Percentiles rank a stretch among this genome's conserved stretches.
Evolutionary conservation across 2,329 filamentous ascomycete species (phyloP).

Genomic region (Fonsecaea pugnacius): DNA sequence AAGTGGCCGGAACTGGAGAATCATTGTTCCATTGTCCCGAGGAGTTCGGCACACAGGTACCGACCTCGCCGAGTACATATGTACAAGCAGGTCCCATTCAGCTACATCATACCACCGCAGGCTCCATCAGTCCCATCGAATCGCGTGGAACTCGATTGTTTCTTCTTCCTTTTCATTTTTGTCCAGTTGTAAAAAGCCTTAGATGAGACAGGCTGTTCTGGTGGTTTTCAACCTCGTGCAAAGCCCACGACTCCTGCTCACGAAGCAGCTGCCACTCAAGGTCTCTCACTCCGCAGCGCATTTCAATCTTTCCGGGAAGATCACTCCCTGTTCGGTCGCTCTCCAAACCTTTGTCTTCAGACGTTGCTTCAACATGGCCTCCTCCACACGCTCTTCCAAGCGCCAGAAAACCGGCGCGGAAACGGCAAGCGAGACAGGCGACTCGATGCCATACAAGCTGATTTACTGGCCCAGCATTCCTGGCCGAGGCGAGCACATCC

Average conservation of each 20-base stretch:
- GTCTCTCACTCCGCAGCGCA: background rate
- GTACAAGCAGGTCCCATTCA: background rate
- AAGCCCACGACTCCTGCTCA: background rate
- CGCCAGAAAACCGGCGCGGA: constrained; percentile 32
- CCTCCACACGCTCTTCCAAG: constrained; percentile 33
- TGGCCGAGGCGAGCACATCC: constrained; percentile 74
- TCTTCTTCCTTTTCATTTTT: background rate
- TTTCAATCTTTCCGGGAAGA: background rate
- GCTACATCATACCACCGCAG: background rate
- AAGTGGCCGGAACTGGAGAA: background rate
- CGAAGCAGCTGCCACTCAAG: background rate
- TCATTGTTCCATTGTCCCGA: background rate
- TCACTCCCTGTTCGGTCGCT: background rate
- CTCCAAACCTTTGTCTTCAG: background rate
- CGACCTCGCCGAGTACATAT: no score
- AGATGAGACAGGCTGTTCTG: background rate
- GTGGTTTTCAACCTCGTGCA: background rate
- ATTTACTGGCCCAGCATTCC: constrained; percentile 62
- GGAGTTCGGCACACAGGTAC: background rate
- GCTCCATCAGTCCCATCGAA: background rate
- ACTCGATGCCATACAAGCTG: constrained; percentile 22
- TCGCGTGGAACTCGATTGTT: background rate
- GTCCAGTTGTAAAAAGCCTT: background rate
- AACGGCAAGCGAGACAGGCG: background rate
- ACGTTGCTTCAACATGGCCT: constrained; percentile 21